These are phyloP conservation scores for Pichia sp. DNA, from an alignment of 1,139 yeast species.

Conservation along the genomic window DNA sequence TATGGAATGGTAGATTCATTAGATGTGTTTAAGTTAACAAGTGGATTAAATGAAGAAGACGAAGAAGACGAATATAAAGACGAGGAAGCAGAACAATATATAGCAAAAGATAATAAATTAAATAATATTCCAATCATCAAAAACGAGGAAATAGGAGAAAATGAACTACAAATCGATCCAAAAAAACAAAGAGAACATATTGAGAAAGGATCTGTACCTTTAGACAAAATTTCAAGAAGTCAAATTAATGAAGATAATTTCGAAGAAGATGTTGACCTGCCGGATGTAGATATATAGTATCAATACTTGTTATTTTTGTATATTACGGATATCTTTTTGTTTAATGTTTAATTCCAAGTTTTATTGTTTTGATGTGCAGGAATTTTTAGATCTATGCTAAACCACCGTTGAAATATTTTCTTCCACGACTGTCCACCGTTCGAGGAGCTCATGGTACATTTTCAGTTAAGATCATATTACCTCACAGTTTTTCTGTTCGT, in stretches of 20 bases:
- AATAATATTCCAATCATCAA: background rate
- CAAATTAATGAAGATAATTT: background rate
- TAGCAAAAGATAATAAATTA: background rate
- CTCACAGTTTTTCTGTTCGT: background rate
- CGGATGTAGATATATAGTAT: background rate
- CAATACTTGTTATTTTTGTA: background rate
- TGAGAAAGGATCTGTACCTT: background rate
- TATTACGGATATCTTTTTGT: background rate
- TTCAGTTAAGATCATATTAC: too few species aligned
- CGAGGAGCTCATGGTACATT: too few species aligned
- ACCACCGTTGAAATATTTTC: too few species aligned
- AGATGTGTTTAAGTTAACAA: constrained; percentile 10
- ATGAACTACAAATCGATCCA: background rate
- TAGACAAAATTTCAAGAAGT: background rate
- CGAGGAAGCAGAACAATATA: too few species aligned
- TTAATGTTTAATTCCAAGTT: background rate
- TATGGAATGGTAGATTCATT: constrained; percentile 19
- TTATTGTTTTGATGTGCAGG: background rate
- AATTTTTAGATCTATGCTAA: background rate
- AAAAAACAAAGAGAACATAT: background rate
- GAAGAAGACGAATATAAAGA: background rate
- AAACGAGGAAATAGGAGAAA: background rate
- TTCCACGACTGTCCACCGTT: too few species aligned
- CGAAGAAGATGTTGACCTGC: background rate
- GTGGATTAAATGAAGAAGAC: constrained; percentile 6